Percentiles rank a stretch among this genome's conserved stretches.
Evolutionary conservation across 495 filamentous ascomycete species (phyloP).

Genomic region (Lepraria neglecta): DNA sequence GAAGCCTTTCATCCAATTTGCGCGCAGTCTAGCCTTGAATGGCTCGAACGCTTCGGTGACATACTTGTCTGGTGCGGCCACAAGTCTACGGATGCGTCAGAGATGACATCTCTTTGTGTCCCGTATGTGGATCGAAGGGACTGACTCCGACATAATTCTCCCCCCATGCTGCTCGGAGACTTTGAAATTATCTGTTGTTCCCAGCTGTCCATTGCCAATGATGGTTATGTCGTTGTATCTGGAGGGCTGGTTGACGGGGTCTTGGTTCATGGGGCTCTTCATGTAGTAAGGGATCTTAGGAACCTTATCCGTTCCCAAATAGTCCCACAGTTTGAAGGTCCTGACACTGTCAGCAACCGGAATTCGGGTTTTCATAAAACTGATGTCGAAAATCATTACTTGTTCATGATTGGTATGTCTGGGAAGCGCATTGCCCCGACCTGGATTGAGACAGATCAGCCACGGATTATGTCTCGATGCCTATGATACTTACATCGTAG

Average conservation of each 20-base stretch:
- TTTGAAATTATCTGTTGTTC: not conserved
- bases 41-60: constrained; percentile 8
- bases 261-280: not conserved
- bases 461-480: not conserved
- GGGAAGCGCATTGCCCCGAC: constrained; percentile 34
- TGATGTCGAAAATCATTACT: constrained; percentile 26
- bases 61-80: not conserved
- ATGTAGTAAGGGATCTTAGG: not conserved
- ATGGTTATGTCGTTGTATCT: constrained; percentile 14
- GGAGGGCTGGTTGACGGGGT: not conserved
- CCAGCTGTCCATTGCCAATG: not conserved
- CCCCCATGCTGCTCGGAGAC: constrained; percentile 8
- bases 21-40: constrained; percentile 5
- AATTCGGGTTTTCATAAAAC: not conserved
- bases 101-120: no score
- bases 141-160: constrained; percentile 8
- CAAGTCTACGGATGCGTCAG: constrained; percentile 18
- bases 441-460: not conserved
- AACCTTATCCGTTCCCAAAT: not conserved
- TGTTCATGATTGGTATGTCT: constrained; percentile 11
- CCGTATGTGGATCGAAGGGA: no score
- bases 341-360: not conserved
- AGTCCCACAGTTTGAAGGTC: constrained; percentile 6
- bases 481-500: constrained; percentile 28
- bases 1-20: constrained; percentile 11